These are phyloP conservation scores for Pleurostoma richardsiae DNA, from an alignment of 2,329 filamentous ascomycete species.

Conservation along the genomic window DNA sequence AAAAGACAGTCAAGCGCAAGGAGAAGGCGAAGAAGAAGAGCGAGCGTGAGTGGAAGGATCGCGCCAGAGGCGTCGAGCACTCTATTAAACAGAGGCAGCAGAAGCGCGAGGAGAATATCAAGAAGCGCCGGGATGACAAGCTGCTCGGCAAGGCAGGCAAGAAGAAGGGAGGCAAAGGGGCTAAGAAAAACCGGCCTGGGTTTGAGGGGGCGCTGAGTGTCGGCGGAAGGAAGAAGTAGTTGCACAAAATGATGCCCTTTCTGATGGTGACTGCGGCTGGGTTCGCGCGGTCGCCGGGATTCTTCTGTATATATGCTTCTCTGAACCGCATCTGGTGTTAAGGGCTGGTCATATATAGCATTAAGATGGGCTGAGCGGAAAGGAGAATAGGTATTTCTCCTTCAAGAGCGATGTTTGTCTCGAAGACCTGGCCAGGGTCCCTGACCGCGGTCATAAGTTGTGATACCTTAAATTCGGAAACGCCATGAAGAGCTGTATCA, in stretches of 20 bases:
- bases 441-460: too few relatives aligned
- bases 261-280: too few relatives aligned
- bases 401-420: too few relatives aligned
- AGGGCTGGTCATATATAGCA: too few relatives aligned
- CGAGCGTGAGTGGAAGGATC: constrained; percentile 79
- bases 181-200: constrained; percentile 55
- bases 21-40: constrained; percentile 87
- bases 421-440: too few relatives aligned
- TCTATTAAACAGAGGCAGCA: constrained; percentile 73
- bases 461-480: too few relatives aligned
- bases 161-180: constrained; percentile 48
- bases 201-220: constrained; percentile 66
- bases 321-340: too few relatives aligned
- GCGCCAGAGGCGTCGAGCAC: constrained; percentile 67
- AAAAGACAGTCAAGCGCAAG: constrained; percentile 93
- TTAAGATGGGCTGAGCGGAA: too few relatives aligned
- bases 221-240: constrained; percentile 42
- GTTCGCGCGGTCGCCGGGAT: too few relatives aligned
- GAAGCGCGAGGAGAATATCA: constrained; percentile 76
- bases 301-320: too few relatives aligned
- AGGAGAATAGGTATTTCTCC: too few relatives aligned
- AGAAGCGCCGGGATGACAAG: constrained; percentile 72
- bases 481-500: too few relatives aligned
- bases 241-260: neutral
- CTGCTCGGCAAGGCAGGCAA: constrained; percentile 51